Evolutionary conservation across 225 moss, liverwort and hornwort genomes (phyloP), one percentile per base, ranked within the genome.

Genomic region (Bryum argenteum): DNA sequence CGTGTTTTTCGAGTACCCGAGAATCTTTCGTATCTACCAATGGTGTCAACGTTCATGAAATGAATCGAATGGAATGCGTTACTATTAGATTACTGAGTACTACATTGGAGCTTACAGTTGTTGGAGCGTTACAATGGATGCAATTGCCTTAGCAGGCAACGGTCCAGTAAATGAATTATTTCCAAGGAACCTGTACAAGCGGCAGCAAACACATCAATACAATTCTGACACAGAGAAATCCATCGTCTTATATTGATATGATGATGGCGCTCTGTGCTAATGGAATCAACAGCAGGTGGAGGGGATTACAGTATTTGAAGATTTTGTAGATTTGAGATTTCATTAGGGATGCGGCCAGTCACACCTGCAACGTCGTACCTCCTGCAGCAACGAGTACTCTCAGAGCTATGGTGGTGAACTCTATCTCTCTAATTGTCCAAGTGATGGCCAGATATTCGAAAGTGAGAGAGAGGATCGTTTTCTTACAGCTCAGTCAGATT

Each of bases 401-500:
- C 21, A 10, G 26, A 58, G 42, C 26, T 26, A 4, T 26, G 26
- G 26, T 26, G 26, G 26, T 26, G 26, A 26, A 26, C 26, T 2
- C 26, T 4, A 26, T 26, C 26, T 26, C 26, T 26, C 26, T 26
- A 2, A 26, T 26, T 26, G 26, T 26, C 2, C 2, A 2, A 2
- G 4, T 2, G 4, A 26, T 2, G 26, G 26, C n/a, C n/a, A 26
- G 26, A 26, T 4, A 26, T 26, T 26, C 26, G 2, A 21, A 57
- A 58, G 58, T 58, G 3, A 57, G 20, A 8, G 20, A 47, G 64
- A 16, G 37, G 4, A 26, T 26, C 26, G 26, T 26, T 26, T 62
- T 33, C 15, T 75, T 82, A 85, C 85, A 85, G 79, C 68, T 82
- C 85, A 67, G 15, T 74, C 41, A 85, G 47, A 55, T 85, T 85